phyloP scores from a whole-genome alignment of 2,329 filamentous ascomycete genomes.

The Neofusicoccum laricinum region DNA sequence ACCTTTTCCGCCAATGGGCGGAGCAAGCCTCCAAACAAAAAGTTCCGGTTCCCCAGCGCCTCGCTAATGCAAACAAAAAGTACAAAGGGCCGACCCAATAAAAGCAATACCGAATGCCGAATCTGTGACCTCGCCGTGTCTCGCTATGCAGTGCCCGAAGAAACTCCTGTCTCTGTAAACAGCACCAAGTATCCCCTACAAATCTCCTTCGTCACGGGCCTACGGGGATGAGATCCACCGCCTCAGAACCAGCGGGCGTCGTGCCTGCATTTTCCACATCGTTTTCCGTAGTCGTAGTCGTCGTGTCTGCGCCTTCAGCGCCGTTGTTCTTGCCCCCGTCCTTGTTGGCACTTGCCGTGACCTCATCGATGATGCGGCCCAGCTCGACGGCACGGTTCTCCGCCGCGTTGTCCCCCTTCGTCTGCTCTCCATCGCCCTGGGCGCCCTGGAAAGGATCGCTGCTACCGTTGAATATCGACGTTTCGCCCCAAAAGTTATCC shows the following conservation, averaged over 20 bases:
- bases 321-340: neutral
- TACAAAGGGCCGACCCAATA: neutral
- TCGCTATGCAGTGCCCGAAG: neutral
- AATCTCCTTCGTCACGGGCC: neutral
- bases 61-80: slow-evolving; percentile 8
- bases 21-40: neutral
- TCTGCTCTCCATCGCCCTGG: slow-evolving; percentile 4
- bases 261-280: neutral
- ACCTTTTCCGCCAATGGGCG: neutral
- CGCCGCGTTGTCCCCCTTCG: slow-evolving; percentile 20
- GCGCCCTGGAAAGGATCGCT: slow-evolving; percentile 22
- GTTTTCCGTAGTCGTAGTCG: neutral
- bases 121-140: neutral
- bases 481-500: slow-evolving; percentile 19
- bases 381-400: slow-evolving; percentile 34
- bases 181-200: neutral
- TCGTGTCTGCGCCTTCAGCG: neutral
- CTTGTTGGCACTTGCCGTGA: slow-evolving; percentile 14
- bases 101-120: neutral
- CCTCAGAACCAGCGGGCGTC: slow-evolving; percentile 1
- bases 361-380: slow-evolving; percentile 36
- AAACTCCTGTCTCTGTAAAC: neutral
- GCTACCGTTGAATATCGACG: slow-evolving; percentile 31
- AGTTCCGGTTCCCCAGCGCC: neutral
- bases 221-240: slow-evolving; percentile 5